phyloP scores from a whole-genome alignment of 2,329 filamentous ascomycete genomes.

The Monilinia aucupariae region DNA sequence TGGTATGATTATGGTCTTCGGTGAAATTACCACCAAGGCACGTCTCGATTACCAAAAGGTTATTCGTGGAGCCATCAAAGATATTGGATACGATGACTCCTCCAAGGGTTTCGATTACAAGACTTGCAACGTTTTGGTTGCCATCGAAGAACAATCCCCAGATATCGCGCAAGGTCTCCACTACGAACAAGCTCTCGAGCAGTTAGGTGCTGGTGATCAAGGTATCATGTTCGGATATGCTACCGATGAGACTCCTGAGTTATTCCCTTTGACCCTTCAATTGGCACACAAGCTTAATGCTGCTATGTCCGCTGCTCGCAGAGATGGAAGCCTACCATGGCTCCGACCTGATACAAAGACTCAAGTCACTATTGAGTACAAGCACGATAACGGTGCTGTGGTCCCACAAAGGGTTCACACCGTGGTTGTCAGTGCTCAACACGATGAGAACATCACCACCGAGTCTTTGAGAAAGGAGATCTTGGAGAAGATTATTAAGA shows the following conservation, averaged over 20 bases:
- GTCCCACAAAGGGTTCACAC: conserved; percentile 91
- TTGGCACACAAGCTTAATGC: conserved; percentile 96
- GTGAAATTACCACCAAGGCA: conserved; percentile 97
- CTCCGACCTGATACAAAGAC: conserved; percentile 99
- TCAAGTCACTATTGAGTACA: conserved; percentile 98
- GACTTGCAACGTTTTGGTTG: conserved; percentile 96
- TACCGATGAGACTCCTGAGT: conserved; percentile 96
- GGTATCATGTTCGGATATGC: conserved; percentile 99
- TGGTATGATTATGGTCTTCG: conserved; percentile 98
- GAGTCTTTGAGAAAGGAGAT: conserved; percentile 93
- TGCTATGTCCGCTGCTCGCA: conserved; percentile 85
- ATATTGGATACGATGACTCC: conserved; percentile 97
- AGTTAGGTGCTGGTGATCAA: conserved; percentile 98
- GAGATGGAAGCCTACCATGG: conserved; percentile 85
- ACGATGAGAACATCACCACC: conserved; percentile 80
- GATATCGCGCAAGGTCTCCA: conserved; percentile 99
- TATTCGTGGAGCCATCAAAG: conserved; percentile 90
- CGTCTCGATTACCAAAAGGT: conserved; percentile 96
- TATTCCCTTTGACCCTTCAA: conserved; percentile 88
- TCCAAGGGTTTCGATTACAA: conserved; percentile 99
- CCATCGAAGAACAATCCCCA: conserved; percentile 98
- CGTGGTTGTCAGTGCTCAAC: conserved; percentile 93
- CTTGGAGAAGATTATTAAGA: conserved; percentile 94
- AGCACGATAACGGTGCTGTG: conserved; percentile 91
- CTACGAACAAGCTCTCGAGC: conserved; percentile 95